phyloP scores from a whole-genome alignment of 2,329 filamentous ascomycete genomes.

The Orbilia javanica region DNA sequence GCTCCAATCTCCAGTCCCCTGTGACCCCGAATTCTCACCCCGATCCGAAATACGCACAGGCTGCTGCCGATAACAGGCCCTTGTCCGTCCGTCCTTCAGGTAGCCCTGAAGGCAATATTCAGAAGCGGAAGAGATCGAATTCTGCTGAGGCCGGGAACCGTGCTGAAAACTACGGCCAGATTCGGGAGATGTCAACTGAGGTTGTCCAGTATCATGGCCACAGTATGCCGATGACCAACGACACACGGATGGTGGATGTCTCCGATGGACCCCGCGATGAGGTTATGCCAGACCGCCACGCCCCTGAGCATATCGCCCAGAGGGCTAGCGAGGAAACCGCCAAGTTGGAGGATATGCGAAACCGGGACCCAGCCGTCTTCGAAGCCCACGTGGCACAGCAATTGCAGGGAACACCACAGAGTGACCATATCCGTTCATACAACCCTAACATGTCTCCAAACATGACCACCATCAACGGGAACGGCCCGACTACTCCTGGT shows the following conservation, averaged over 20 bases:
- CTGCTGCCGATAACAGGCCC: conserved; percentile 39
- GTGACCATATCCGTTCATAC: conserved; percentile 48
- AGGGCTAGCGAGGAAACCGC: conserved; percentile 52
- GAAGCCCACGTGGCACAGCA: conserved; percentile 47
- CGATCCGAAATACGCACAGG: conserved; percentile 52
- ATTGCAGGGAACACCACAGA: conserved; percentile 43
- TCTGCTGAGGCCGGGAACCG: conserved; percentile 37
- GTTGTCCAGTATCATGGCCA: conserved; percentile 56
- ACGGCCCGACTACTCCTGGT: conserved; percentile 35
- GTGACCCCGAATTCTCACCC: conserved; percentile 55
- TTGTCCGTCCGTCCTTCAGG: conserved; percentile 33
- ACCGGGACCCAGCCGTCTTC: conserved; percentile 43
- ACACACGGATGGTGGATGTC: conserved; percentile 52
- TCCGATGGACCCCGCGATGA: conserved; percentile 40
- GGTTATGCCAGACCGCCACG: conserved; percentile 45
- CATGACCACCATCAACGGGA: conserved; percentile 45
- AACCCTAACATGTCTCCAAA: conserved; percentile 50
- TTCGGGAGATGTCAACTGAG: conserved; percentile 53
- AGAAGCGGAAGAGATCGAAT: conserved; percentile 49
- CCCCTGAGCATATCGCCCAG: conserved; percentile 51
- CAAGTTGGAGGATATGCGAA: conserved; percentile 53
- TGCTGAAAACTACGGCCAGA: conserved; percentile 50
- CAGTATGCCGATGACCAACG: conserved; percentile 56
- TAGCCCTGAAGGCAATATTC: conserved; percentile 45
- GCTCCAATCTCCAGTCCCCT: conserved; percentile 51